Percentiles rank a stretch among this genome's conserved stretches.
Evolutionary conservation across 345 rosid species (phyloP).

Genomic region (Trapa incisa): DNA sequence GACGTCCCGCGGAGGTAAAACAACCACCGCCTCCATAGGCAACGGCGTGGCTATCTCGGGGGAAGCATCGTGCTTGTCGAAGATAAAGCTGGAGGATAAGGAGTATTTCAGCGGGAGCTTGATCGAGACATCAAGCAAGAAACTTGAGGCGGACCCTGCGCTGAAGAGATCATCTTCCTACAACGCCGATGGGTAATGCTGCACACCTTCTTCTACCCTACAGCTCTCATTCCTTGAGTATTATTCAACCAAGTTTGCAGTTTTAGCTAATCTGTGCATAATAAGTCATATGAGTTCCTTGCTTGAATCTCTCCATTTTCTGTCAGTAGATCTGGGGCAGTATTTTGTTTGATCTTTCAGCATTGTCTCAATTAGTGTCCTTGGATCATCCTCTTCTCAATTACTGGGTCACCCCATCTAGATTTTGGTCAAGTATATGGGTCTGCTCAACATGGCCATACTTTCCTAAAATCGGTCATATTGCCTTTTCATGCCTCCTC

Average conservation of each 20-base stretch:
- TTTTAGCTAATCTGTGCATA: not conserved
- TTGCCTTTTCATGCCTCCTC: no score
- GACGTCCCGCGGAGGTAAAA: constrained; percentile 34
- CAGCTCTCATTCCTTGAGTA: not conserved
- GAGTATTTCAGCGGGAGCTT: constrained; percentile 93
- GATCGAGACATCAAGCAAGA: constrained; percentile 59
- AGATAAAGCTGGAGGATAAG: constrained; percentile 67
- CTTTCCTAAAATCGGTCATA: no score
- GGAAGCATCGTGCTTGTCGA: constrained; percentile 24
- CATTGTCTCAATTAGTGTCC: not conserved
- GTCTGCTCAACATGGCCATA: not conserved
- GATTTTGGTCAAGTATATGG: not conserved
- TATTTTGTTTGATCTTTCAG: not conserved
- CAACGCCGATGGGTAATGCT: constrained; percentile 60
- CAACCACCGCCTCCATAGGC: not conserved
- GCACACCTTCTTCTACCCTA: not conserved
- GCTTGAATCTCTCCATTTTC: no score
- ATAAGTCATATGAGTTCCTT: not conserved
- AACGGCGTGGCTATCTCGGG: constrained; percentile 12
- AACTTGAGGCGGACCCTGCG: constrained; percentile 16
- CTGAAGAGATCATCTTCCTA: constrained; percentile 75
- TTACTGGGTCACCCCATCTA: not conserved
- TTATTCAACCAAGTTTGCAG: not conserved
- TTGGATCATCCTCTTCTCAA: not conserved
- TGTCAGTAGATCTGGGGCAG: no score